Evolutionary conservation across 805 yeast species (phyloP).

Genomic region (Lachancea quebecensis): DNA sequence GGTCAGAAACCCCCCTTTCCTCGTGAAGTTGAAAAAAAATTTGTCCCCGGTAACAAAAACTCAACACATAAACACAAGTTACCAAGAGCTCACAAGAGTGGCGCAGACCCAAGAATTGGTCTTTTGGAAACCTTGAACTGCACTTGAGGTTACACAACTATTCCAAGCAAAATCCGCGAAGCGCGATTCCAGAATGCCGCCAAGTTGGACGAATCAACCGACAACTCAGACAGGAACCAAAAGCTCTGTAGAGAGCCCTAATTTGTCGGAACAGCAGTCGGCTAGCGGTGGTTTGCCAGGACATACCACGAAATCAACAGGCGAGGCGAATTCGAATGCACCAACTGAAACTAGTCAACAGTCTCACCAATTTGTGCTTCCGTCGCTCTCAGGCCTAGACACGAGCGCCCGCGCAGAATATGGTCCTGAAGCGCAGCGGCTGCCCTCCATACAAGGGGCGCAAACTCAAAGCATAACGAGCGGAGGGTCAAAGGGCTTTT

Average conservation of each 20-base stretch:
- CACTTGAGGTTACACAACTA: neutral
- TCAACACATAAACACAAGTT: slow-evolving; percentile 5
- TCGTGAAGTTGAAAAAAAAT: slow-evolving; percentile 4
- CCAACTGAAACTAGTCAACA: slow-evolving; percentile 1
- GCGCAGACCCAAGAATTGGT: neutral
- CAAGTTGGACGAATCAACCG: slow-evolving; percentile 13
- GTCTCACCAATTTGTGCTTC: slow-evolving; percentile 4
- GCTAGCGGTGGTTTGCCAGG: neutral
- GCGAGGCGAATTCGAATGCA: neutral
- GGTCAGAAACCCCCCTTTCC: slow-evolving; percentile 8
- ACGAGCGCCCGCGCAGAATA: slow-evolving; percentile 1
- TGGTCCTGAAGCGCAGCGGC: slow-evolving; percentile 1
- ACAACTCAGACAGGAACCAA: neutral
- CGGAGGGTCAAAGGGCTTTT: slow-evolving; percentile 14
- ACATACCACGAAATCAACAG: neutral
- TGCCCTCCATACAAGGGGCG: slow-evolving; percentile 5
- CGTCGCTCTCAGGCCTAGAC: slow-evolving; percentile 7
- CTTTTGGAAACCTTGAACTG: neutral
- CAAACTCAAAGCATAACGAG: neutral
- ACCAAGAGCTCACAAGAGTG: neutral
- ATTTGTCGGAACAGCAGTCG: neutral
- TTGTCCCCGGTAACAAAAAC: slow-evolving; percentile 3
- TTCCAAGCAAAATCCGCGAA: neutral
- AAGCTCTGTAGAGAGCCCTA: neutral
- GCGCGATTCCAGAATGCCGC: slow-evolving; percentile 7